These are phyloP conservation scores for Hypoxylon fuscum DNA, from an alignment of 495 filamentous ascomycete genomes.

Conservation along the genomic window DNA sequence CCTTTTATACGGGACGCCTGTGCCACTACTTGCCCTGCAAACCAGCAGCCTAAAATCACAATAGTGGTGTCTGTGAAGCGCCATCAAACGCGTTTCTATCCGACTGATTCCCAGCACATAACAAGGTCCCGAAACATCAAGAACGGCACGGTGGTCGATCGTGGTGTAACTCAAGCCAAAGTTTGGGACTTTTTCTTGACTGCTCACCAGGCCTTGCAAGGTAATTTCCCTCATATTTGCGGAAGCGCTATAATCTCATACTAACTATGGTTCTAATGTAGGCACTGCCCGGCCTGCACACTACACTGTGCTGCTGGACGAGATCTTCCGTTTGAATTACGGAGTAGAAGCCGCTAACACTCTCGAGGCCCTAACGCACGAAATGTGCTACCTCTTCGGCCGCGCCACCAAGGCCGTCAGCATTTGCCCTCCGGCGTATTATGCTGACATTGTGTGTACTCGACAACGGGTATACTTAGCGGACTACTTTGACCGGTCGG, in stretches of 20 bases:
- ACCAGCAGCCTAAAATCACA: conserved; percentile 62
- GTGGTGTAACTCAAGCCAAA: conserved; percentile 79
- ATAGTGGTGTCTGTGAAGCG: conserved; percentile 83
- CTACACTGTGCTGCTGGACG: conserved; percentile 80
- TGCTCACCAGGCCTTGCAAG: conserved; percentile 83
- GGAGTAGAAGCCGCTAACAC: conserved; percentile 61
- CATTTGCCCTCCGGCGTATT: conserved; percentile 83
- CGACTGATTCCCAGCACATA: conserved; percentile 56
- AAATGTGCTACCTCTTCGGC: conserved; percentile 80
- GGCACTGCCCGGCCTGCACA: conserved; percentile 83
- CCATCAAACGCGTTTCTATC: conserved; percentile 90
- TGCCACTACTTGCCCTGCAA: conserved; percentile 60
- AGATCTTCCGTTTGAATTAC: conserved; percentile 65
- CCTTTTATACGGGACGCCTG: conserved; percentile 65
- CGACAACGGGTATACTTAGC: conserved; percentile 72
- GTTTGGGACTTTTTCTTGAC: conserved; percentile 90
- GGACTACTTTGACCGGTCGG: conserved; percentile 62
- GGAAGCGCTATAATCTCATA: not conserved
- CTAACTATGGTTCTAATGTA: conserved; percentile 26
- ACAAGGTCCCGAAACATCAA: conserved; percentile 67
- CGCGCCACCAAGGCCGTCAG: conserved; percentile 83
- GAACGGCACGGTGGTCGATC: conserved; percentile 86
- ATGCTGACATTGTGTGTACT: conserved; percentile 79
- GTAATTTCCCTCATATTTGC: conserved; percentile 26
- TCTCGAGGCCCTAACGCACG: conserved; percentile 73